Percentiles rank a stretch among this genome's conserved stretches.
phyloP scores from a whole-genome alignment of 2,329 filamentous ascomycete species.

The Fusarium sp. region DNA sequence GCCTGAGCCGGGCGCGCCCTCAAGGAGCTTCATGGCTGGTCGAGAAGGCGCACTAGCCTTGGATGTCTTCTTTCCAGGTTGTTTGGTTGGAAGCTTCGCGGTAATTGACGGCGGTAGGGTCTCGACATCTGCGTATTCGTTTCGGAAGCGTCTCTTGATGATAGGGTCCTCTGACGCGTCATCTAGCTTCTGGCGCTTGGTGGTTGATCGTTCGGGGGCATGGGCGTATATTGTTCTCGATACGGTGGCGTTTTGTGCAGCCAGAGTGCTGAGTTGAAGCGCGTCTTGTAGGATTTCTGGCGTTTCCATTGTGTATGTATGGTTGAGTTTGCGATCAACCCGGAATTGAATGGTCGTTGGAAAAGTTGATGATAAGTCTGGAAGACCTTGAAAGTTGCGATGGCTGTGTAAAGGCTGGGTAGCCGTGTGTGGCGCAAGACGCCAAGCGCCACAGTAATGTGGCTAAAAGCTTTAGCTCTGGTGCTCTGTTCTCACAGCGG shows the following conservation, averaged over 20 bases:
- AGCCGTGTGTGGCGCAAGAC: conserved; percentile 51
- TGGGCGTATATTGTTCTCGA: conserved; percentile 53
- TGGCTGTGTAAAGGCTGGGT: conserved; percentile 42
- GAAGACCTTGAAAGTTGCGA: conserved; percentile 42
- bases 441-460: conserved; percentile 36
- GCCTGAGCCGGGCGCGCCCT: conserved; percentile 54
- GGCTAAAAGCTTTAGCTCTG: conserved; percentile 20
- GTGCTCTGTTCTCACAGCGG: conserved; percentile 2
- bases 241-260: conserved; percentile 53
- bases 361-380: conserved; percentile 36
- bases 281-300: conserved; percentile 51
- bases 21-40: conserved; percentile 56
- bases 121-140: conserved; percentile 83
- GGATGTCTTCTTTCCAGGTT: conserved; percentile 50
- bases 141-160: conserved; percentile 67
- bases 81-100: conserved; percentile 76
- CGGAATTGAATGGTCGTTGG: conserved; percentile 18
- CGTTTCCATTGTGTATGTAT: conserved; percentile 51
- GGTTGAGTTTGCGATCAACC: conserved; percentile 17
- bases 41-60: conserved; percentile 64
- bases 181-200: conserved; percentile 58
- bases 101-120: conserved; percentile 83
- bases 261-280: conserved; percentile 53
- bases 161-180: conserved; percentile 53
- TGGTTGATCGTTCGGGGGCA: conserved; percentile 41